Evolutionary conservation across 768 basidiomycete genomes (phyloP).

Genomic region (Termitomyces sp.): DNA sequence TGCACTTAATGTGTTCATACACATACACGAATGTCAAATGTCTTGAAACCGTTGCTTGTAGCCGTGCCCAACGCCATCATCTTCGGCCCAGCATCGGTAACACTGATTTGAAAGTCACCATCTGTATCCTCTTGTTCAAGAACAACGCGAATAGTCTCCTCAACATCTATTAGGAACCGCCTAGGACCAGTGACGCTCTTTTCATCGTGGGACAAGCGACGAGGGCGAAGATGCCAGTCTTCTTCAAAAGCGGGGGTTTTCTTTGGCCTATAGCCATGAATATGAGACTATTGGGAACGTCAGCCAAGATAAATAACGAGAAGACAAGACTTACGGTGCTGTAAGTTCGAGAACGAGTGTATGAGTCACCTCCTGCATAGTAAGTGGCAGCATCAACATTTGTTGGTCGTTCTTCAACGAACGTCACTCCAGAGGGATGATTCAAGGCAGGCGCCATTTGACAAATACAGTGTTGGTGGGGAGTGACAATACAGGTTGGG

Average conservation of each 20-base stretch:
- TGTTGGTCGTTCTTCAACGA: slow-evolving; percentile 58
- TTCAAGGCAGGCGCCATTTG: slow-evolving; percentile 56
- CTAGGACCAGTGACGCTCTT: slow-evolving; percentile 74
- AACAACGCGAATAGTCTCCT: slow-evolving; percentile 94
- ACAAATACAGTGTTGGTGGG: slow-evolving; percentile 6
- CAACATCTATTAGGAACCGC: slow-evolving; percentile 94
- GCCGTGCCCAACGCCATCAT: slow-evolving; percentile 94
- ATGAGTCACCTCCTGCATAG: slow-evolving; percentile 77
- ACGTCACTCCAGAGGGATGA: slow-evolving; percentile 61
- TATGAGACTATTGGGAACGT: slow-evolving; percentile 45
- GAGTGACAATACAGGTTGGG: not conserved
- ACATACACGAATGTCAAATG: slow-evolving; percentile 88
- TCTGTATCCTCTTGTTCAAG: slow-evolving; percentile 98
- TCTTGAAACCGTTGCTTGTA: slow-evolving; percentile 96
- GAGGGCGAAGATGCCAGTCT: slow-evolving; percentile 64
- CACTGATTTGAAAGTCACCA: slow-evolving; percentile 92
- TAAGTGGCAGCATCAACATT: slow-evolving; percentile 74
- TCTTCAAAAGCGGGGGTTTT: slow-evolving; percentile 70
- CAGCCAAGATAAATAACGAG: slow-evolving; percentile 4
- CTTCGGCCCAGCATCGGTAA: slow-evolving; percentile 96
- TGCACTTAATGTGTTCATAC: not conserved
- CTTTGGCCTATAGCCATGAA: slow-evolving; percentile 70
- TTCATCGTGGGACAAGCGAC: slow-evolving; percentile 92
- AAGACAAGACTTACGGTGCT: slow-evolving; percentile 57
- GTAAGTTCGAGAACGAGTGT: slow-evolving; percentile 82